Conservation (phyloP, 352 stramenopile genomes). For the Pythium sukuiense region DNA sequence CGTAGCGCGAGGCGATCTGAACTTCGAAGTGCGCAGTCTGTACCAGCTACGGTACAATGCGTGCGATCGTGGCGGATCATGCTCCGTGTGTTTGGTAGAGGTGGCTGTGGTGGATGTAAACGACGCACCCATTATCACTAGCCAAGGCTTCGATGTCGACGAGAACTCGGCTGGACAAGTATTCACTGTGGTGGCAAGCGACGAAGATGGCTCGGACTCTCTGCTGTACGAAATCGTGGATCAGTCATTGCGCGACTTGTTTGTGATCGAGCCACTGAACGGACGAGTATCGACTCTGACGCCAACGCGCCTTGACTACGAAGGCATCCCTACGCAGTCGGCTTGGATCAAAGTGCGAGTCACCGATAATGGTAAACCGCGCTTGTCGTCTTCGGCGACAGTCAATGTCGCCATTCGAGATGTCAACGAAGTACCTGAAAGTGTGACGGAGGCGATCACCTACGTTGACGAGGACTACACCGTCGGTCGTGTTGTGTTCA, state of each 20-base stretch:
- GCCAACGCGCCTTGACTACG: conserved; percentile 35
- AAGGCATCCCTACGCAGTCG: conserved; percentile 35
- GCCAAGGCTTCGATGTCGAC: conserved; percentile 26
- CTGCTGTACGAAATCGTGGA: conserved; percentile 45
- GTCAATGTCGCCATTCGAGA: conserved; percentile 29
- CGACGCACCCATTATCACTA: conserved; percentile 21
- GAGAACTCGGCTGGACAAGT: conserved; percentile 40
- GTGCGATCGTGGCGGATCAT: conserved; percentile 24
- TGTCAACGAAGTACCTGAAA: conserved; percentile 30
- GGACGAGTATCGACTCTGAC: conserved; percentile 18
- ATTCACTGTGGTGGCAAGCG: conserved; percentile 36
- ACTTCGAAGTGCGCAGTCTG: conserved; percentile 21
- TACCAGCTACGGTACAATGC: conserved; percentile 17
- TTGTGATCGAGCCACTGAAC: conserved; percentile 29
- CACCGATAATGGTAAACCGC: conserved; percentile 38
- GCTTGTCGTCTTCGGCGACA: conserved; percentile 29
- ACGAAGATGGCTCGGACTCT: conserved; percentile 41
- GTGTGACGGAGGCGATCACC: not conserved
- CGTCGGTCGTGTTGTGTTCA: conserved; percentile 22
- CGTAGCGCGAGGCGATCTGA: conserved; percentile 11
- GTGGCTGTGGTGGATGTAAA: conserved; percentile 26
- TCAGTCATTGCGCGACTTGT: conserved; percentile 40
- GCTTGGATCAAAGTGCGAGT: conserved; percentile 58
- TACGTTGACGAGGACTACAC: conserved; percentile 23
- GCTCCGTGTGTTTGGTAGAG: conserved; percentile 17